Base-by-base conservation (phyloP, 108 stramenopile species). In the Discostella pseudostelligera region DNA sequence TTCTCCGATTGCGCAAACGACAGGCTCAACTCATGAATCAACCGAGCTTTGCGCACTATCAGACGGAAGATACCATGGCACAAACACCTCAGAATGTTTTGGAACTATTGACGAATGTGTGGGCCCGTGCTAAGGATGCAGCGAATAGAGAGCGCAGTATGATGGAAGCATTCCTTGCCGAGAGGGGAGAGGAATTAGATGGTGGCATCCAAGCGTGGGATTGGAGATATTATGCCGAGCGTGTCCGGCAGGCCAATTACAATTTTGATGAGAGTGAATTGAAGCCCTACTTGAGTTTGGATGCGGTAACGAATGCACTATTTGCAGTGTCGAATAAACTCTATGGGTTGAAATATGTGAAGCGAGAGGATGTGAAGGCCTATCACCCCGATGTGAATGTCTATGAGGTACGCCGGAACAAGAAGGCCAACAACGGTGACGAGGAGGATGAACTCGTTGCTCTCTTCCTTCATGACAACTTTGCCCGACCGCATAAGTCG, bases 391-490 rank as follows among this genome's bases (percentile, higher is more conserved):
- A 87, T 68, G 89, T 90, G 8, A 79, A 87, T 21, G 70, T 78
- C 5, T 90, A 86, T 62, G 86, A 90, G 66, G 89, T 90, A 3
- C 83, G 84, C 14, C 60, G 80, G 24, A 28, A 50, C 37, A 68
- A 47, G 1, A 25, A 65, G 40, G 48, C 56, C 7, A 61, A 59
- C 16, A 50, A 53, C 8, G 66, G 46, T 5, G 79, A 84, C 16
- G 78, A n/a, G n/a, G n/a, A n/a, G n/a, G n/a, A 79, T 37, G 73
- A 81, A 36, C 74, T 90, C 8, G 73, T 86, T 2, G 82, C 86
- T 28, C 61, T 90, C 25, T 90, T 90, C 57, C 11, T 90, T 17
- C 89, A 90, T 49, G 89, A 90, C 57, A 90, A 90, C 70, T 90
- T 64, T 70, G 83, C 86, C 17, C 75, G 89, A 16, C 73, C 74